Conservation (phyloP, 768 basidiomycete genomes). For the Leccinum obscurum region DNA sequence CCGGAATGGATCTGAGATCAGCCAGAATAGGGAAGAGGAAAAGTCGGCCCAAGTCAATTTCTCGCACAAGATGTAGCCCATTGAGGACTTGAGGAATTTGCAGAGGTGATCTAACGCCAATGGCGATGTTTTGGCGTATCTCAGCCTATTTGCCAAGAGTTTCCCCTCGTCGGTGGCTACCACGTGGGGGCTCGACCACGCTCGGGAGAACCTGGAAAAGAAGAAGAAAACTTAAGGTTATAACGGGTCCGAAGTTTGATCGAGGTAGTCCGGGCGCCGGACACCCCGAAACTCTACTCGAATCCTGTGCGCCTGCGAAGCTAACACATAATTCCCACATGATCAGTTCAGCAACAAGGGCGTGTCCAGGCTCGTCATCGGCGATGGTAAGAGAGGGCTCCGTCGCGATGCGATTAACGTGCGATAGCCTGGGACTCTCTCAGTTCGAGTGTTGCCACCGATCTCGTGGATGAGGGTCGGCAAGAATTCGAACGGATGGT, state of each 20-base stretch:
- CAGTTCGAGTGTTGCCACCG: slow-evolving; percentile 25
- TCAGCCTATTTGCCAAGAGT: slow-evolving; percentile 16
- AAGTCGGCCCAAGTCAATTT: slow-evolving; percentile 28
- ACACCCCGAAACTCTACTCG: too few relatives aligned
- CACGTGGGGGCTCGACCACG: slow-evolving; percentile 32
- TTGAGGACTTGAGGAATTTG: slow-evolving; percentile 12
- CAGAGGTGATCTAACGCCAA: slow-evolving; percentile 18
- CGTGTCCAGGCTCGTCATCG: too few relatives aligned
- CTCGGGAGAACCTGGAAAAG: slow-evolving; percentile 24
- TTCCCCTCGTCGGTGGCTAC: slow-evolving; percentile 24
- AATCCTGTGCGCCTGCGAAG: too few relatives aligned
- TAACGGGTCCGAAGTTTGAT: neutral
- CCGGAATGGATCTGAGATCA: slow-evolving; percentile 29
- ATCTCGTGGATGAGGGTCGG: slow-evolving; percentile 29
- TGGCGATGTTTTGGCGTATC: slow-evolving; percentile 19
- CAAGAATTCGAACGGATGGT: slow-evolving; percentile 34
- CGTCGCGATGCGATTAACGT: slow-evolving; percentile 14
- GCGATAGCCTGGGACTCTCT: slow-evolving; percentile 31
- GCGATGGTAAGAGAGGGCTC: slow-evolving; percentile 26
- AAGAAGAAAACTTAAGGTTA: neutral
- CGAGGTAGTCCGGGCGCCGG: neutral
- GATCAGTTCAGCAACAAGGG: too few relatives aligned
- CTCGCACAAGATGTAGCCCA: slow-evolving; percentile 29
- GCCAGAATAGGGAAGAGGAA: slow-evolving; percentile 33
- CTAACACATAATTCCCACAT: too few relatives aligned